A percentile compares a stretch with the other conserved stretches of the same genome.
Evolutionary conservation across 192 early-diverging fungal species (phyloP).

Genomic region (Backusella tarrabulga): DNA sequence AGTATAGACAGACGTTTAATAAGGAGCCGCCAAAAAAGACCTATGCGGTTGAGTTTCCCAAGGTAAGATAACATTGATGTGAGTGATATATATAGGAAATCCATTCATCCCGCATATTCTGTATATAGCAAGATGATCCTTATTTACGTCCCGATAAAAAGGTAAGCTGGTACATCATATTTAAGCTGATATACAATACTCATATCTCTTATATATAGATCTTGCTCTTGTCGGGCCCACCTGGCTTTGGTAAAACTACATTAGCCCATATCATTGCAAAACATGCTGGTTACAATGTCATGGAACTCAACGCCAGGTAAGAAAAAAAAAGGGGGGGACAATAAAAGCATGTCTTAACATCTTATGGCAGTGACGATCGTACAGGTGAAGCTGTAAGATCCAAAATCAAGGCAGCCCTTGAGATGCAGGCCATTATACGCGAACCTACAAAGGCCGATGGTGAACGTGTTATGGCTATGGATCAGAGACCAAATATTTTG

Average conservation of each 20-base stretch:
- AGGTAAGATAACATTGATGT: neutral
- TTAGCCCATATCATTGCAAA: conserved; percentile 89
- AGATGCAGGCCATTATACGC: conserved; percentile 69
- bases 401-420: conserved; percentile 73
- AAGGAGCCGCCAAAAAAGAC: neutral
- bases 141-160: conserved; percentile 59
- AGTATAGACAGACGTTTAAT: conserved; percentile 20
- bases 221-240: conserved; percentile 84
- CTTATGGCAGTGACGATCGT: conserved; percentile 70
- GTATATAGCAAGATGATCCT: conserved; percentile 38
- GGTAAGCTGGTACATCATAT: conserved; percentile 23
- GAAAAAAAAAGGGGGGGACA: conserved; percentile 6
- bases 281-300: conserved; percentile 87
- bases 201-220: conserved; percentile 9
- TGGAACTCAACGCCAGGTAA: conserved; percentile 91
- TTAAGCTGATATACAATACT: too few species aligned
- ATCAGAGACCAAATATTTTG: conserved; percentile 73
- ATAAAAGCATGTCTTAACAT: too few species aligned
- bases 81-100: too few species aligned
- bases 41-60: neutral
- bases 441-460: conserved; percentile 11
- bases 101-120: neutral
- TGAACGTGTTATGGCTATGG: conserved; percentile 18
- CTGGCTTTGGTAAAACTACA: conserved; percentile 96
- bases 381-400: conserved; percentile 71